Evolutionary conservation across 495 filamentous ascomycete species (phyloP), one percentile per base, ranked within the genome.

Genomic region (Penicillium atrosanguineum): DNA sequence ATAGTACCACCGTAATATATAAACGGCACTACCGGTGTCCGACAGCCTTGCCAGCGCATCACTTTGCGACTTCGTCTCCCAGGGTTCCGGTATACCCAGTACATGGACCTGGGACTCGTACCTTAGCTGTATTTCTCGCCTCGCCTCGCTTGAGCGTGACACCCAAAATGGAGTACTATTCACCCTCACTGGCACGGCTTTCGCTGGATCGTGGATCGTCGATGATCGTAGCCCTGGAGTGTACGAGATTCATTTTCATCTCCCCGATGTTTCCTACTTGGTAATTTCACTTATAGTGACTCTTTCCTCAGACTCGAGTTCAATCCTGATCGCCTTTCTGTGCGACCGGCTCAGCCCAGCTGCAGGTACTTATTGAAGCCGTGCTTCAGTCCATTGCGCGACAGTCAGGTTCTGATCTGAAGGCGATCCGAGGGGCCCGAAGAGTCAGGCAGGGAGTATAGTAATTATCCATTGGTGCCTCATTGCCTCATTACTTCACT

Each of bases 331-430:
- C 37, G 25, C 28, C 28, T 42, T 41, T 21, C 42, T 48, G 59
- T 61, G 51, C 55, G 26, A 59, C 51, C 47, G 25, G 46, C 18
- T 23, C 16, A 39, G 50, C 9, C 19, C 36, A 21, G 44, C 31
- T 47, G 44, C 53, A 57, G 43, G 41, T 41, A 50, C 46, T 48
- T 51, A 54, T 48, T 57, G 50, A 51, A 21, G 41, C 44, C 11
- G 45, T 56, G 45, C 53, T 49, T 46, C 34, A 9, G 34, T 16
- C 23, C 18, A 40, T 57, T 56, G 47, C 50, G 46, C 41, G 25
- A 47, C 42, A 29, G 14, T 16, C 15, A 8, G 5, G 20, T 31
- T 25, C n/a, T 14, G 18, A 25, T 41, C 37, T 15, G 8, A 34
- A 14, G 31, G 31, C 11, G 1, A 34, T 14, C 31, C 12, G 31